Conservation (phyloP, 78 protist genomes). For the Tieghemostelium lacteum region DNA sequence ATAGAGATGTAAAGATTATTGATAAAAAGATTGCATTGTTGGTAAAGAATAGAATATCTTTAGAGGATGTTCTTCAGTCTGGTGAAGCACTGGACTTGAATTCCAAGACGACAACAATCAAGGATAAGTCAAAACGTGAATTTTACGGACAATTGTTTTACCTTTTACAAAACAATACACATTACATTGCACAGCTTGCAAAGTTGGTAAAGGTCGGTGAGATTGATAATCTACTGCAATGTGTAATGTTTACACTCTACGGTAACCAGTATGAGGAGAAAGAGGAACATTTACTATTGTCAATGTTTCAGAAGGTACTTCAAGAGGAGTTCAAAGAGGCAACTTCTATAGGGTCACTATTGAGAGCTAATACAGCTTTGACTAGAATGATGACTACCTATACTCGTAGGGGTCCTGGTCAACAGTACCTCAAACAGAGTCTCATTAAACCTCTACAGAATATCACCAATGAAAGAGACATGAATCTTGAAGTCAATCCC, state of each 20-base stretch:
- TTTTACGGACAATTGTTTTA: constrained; percentile 82
- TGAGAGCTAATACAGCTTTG: constrained; percentile 87
- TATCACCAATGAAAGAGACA: constrained; percentile 32
- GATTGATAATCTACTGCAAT: constrained; percentile 82
- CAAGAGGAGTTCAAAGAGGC: constrained; percentile 76
- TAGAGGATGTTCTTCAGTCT: constrained; percentile 71
- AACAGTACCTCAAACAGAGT: constrained; percentile 79
- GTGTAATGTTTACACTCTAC: constrained; percentile 84
- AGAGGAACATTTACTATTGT: constrained; percentile 81
- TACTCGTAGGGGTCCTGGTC: constrained; percentile 90
- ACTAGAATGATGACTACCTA: constrained; percentile 90
- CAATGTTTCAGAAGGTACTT: constrained; percentile 82
- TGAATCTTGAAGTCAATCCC: constrained; percentile 77
- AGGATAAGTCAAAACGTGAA: constrained; percentile 72
- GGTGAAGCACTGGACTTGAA: constrained; percentile 67
- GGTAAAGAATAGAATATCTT: constrained; percentile 71
- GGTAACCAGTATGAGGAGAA: constrained; percentile 87
- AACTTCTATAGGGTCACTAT: constrained; percentile 28
- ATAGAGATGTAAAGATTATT: constrained; percentile 63
- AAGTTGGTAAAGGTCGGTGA: constrained; percentile 73
- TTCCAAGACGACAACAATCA: constrained; percentile 26
- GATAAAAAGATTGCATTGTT: constrained; percentile 84
- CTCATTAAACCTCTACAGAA: constrained; percentile 51
- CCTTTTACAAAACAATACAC: constrained; percentile 79
- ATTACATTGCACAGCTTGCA: constrained; percentile 75